Base-by-base conservation (phyloP, 2,329 filamentous ascomycete species). In the Drechslerella coelobrocha region DNA sequence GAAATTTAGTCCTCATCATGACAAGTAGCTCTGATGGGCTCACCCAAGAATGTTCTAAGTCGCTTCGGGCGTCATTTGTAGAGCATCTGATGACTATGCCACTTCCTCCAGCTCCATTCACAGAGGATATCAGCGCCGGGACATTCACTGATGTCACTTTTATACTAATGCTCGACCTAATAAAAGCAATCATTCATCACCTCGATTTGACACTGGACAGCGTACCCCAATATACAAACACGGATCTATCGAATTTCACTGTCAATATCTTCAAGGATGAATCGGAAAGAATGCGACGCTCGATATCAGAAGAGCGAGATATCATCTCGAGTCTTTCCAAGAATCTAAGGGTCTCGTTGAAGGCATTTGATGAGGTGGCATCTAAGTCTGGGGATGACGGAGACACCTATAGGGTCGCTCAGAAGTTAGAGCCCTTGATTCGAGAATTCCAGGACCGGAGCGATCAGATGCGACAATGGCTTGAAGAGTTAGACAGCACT, bases 211-310 rank as follows among this genome's bases (percentile, higher is more conserved):
- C 59, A 2, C 43, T 71, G 14, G 51, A 21, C 4, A 23, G 39
- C 4, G 55, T 71, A 9, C 65, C 65, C 12, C 21, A 53, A 9
- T 59, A 71, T 26, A 55, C 65, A n/a, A 57, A 59, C 24, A 26
- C 55, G 2, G 55, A 63, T 47, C 45, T 57, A 27, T 71, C 65
- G 2, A 52, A 59, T 14, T 63, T 71, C 52, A 71, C 59, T 6
- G 57, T 60, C 12, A 71, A 71, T n/a, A 51, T 71, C 37, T 71
- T 71, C 53, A 62, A 62, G 41, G 65, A 71, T 19, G 65, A 71
- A 4, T 57, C 65, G 5, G 53, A 62, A 4, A 57, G 51, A 29
- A 71, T 71, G 14, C 17, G 65, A 12, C 50, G 53, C 12, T 59
- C 57, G 19, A 71, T 71, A 34, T 54, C 39, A 8, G 34, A 52